A percentile compares a stretch with the other conserved stretches of the same genome.
These are phyloP conservation scores for Xylariaceae sp. DNA, from an alignment of 2,329 filamentous ascomycete species.

Conservation along the genomic window DNA sequence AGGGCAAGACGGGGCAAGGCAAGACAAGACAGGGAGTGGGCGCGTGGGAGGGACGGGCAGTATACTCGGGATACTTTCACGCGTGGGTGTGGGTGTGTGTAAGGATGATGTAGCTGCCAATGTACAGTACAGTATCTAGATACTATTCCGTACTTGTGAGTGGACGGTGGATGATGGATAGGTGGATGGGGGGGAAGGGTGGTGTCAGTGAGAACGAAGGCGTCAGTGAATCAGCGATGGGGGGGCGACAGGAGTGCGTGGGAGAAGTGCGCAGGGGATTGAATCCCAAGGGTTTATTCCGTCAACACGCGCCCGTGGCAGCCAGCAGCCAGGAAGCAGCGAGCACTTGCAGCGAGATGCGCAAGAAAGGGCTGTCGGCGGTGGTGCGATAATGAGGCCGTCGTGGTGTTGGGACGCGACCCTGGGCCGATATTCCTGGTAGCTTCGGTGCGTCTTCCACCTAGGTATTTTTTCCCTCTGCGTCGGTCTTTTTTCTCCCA, in stretches of 20 bases:
- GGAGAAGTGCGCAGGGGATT: constrained; percentile 16
- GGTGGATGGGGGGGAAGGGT: too few species aligned
- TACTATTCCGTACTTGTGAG: too few species aligned
- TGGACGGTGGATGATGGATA: too few species aligned
- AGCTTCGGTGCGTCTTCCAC: constrained; percentile 30
- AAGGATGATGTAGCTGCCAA: constrained; percentile 1
- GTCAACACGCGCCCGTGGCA: too few species aligned
- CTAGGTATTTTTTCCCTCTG: constrained; percentile 30
- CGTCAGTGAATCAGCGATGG: not conserved
- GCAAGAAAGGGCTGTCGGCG: constrained; percentile 21
- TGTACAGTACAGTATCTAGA: not conserved
- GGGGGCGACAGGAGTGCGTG: not conserved
- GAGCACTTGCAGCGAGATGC: constrained; percentile 18
- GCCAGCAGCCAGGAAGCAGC: constrained; percentile 4
- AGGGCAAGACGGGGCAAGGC: too few species aligned
- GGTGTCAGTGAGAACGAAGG: not conserved
- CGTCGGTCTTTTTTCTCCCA: constrained; percentile 16
- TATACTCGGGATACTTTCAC: too few species aligned
- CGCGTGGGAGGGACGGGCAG: too few species aligned
- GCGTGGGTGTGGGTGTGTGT: constrained; percentile 16
- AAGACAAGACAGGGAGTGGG: too few species aligned
- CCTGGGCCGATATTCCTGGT: constrained; percentile 36
- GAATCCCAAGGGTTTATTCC: constrained; percentile 11
- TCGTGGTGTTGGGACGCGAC: constrained; percentile 32
- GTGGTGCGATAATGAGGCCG: constrained; percentile 32